Conservation (phyloP, 2,329 filamentous ascomycete genomes). For the Colletotrichum euphorbiae region DNA sequence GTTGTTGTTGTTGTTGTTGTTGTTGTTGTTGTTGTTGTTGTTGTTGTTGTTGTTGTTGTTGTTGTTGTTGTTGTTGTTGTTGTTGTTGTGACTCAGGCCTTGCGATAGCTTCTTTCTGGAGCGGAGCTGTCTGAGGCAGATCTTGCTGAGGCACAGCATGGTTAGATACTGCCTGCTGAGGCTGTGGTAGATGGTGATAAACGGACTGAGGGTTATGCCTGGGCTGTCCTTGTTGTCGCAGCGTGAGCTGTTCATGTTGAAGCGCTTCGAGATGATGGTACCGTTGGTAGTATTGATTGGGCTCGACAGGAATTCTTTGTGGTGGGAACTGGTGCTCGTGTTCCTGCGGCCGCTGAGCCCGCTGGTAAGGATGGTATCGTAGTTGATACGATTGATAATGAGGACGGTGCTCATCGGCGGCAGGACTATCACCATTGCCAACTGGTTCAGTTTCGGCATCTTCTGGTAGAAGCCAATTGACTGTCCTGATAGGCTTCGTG, state of each 20-base stretch:
- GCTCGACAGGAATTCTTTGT: neutral
- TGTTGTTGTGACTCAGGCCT: neutral
- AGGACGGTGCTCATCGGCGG: neutral
- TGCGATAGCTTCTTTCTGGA: too few relatives aligned
- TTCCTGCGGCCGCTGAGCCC: neutral
- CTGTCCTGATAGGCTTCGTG: slow-evolving; percentile 17
- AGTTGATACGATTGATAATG: neutral
- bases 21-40: neutral
- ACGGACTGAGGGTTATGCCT: too few relatives aligned
- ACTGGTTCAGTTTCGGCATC: neutral
- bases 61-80: neutral
- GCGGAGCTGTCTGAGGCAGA: neutral
- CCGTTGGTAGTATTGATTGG: neutral
- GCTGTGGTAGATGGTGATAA: too few relatives aligned
- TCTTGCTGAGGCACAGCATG: too few relatives aligned
- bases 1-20: too few relatives aligned
- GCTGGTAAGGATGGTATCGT: neutral
- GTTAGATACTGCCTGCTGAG: too few relatives aligned
- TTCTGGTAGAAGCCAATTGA: slow-evolving; percentile 33
- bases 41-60: too few relatives aligned
- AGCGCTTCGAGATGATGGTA: too few relatives aligned
- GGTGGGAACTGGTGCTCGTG: neutral
- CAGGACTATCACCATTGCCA: neutral
- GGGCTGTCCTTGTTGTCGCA: too few relatives aligned
- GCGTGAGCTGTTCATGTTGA: too few relatives aligned